Evolutionary conservation across 805 yeast species (phyloP).

Genomic region (Vanderwaltozyma yarrowii): DNA sequence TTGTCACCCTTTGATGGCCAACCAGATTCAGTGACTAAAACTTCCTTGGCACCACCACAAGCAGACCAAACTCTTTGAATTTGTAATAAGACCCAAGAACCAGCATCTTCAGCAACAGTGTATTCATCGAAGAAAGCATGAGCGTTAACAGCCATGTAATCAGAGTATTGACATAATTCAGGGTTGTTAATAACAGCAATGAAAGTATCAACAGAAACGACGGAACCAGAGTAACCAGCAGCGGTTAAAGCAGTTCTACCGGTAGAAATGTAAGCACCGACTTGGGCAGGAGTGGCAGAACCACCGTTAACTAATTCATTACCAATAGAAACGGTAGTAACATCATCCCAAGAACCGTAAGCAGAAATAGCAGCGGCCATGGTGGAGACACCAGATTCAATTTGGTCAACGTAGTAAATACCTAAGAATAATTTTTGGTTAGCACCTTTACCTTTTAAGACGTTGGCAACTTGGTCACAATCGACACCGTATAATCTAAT

Average conservation of each 20-base stretch:
- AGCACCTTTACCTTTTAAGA: slow-evolving; percentile 51
- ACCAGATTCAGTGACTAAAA: slow-evolving; percentile 86
- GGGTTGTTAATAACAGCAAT: slow-evolving; percentile 95
- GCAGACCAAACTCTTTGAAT: slow-evolving; percentile 83
- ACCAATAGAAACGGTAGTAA: slow-evolving; percentile 79
- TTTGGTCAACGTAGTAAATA: slow-evolving; percentile 49
- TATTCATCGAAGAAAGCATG: slow-evolving; percentile 94
- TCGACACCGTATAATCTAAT: slow-evolving; percentile 83
- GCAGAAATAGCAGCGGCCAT: slow-evolving; percentile 49
- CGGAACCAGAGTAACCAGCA: slow-evolving; percentile 87
- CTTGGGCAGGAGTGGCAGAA: slow-evolving; percentile 59
- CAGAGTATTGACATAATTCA: slow-evolving; percentile 75
- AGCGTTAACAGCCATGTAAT: slow-evolving; percentile 93
- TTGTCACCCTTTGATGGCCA: slow-evolving; percentile 91
- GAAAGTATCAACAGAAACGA: slow-evolving; percentile 93
- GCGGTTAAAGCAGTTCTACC: slow-evolving; percentile 65
- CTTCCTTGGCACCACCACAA: slow-evolving; percentile 66
- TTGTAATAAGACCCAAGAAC: slow-evolving; percentile 82
- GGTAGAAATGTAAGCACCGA: slow-evolving; percentile 48
- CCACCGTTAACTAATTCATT: slow-evolving; percentile 95
- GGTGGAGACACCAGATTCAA: slow-evolving; percentile 43
- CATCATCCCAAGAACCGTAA: slow-evolving; percentile 71
- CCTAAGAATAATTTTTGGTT: slow-evolving; percentile 69
- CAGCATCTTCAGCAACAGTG: slow-evolving; percentile 69
- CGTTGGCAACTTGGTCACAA: slow-evolving; percentile 70